These are phyloP conservation scores for Penicillium sp. DNA, from an alignment of 2,329 filamentous ascomycete species.

Conservation along the genomic window DNA sequence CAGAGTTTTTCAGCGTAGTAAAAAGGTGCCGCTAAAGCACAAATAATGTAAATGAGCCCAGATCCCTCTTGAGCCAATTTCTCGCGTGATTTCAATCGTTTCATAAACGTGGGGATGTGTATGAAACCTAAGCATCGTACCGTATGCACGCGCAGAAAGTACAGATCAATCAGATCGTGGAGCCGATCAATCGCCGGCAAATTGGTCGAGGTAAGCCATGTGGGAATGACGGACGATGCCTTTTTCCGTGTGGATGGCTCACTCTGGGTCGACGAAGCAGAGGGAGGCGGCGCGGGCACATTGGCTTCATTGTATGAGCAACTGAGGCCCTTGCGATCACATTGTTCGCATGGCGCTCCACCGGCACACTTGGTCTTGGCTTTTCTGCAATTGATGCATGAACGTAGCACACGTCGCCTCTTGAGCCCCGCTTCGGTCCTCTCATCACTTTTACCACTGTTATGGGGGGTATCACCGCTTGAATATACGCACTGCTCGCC, in stretches of 20 bases:
- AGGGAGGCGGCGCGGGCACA: background rate
- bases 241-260: background rate
- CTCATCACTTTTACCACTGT: background rate
- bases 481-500: conserved; percentile 2
- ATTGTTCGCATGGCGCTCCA: conserved; percentile 4
- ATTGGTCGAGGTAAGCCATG: background rate
- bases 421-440: conserved; percentile 1
- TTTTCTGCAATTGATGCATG: background rate
- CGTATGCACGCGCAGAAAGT: conserved; percentile 1
- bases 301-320: background rate
- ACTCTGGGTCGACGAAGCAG: background rate
- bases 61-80: background rate
- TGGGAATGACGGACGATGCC: background rate
- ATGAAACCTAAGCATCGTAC: conserved; percentile 2
- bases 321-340: background rate
- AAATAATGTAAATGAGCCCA: conserved; percentile 1
- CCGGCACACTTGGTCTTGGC: conserved; percentile 3
- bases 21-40: background rate
- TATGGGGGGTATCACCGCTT: background rate
- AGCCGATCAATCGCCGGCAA: conserved; percentile 1
- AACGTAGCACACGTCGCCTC: background rate
- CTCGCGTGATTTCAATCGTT: background rate
- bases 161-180: background rate
- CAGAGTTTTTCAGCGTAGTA: background rate
- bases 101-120: conserved; percentile 1